Evolutionary conservation across 176 grass and related monocot species (phyloP).

Genomic region (Zizania latifolia): DNA sequence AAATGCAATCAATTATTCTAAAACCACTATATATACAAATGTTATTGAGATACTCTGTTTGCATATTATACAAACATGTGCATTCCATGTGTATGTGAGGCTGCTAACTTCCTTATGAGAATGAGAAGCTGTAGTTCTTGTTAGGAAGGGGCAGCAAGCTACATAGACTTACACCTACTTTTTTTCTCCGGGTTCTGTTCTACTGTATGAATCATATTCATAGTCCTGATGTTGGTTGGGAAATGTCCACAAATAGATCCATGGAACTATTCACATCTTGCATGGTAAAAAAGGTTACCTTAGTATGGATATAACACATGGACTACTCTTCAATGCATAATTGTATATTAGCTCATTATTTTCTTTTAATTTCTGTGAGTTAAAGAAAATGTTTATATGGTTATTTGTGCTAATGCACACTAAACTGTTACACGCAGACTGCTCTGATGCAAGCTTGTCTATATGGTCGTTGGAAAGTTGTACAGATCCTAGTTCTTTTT

Average conservation of each 20-base stretch:
- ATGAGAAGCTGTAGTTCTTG: conserved; percentile 5
- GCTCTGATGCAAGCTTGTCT: conserved; percentile 98
- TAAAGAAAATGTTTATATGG: neutral
- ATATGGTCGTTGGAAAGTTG: conserved; percentile 95
- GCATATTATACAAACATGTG: neutral
- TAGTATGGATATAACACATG: neutral
- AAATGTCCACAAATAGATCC: neutral
- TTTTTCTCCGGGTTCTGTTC: conserved; percentile 3
- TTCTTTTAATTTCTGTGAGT: neutral
- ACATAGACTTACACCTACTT: neutral
- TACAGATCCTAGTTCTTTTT: conserved; percentile 91
- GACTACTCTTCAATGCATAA: neutral
- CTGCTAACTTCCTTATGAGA: neutral
- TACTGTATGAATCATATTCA: neutral
- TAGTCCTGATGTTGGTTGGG: neutral
- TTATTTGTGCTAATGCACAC: neutral
- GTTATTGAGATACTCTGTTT: neutral
- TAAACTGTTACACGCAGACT: conserved; percentile 51
- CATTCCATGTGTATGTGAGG: conserved; percentile 12
- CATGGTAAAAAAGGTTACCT: neutral
- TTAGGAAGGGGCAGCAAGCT: neutral
- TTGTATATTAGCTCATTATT: conserved; percentile 3
- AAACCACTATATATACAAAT: neutral
- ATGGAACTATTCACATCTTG: neutral
- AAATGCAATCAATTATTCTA: neutral